phyloP scores from a whole-genome alignment of 164 flowering plant species.

The Brasenia schreberi region DNA sequence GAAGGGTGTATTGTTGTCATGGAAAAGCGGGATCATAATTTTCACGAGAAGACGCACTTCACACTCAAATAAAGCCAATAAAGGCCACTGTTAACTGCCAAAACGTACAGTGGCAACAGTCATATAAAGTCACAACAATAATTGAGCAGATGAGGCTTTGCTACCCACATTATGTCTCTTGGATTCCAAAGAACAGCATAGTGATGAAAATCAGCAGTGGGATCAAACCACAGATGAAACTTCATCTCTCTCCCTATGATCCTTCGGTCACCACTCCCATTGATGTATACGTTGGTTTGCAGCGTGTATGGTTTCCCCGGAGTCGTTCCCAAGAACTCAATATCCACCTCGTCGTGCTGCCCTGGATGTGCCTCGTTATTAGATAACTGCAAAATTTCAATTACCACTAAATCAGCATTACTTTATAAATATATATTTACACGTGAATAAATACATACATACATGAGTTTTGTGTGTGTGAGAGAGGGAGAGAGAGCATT shows the following conservation, averaged over 20 bases:
- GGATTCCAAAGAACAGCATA: slow-evolving; percentile 61
- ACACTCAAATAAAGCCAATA: too few relatives aligned
- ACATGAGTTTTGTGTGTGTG: background rate
- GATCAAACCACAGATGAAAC: slow-evolving; percentile 67
- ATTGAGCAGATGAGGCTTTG: background rate
- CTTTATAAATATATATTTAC: background rate
- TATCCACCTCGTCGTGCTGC: slow-evolving; percentile 52
- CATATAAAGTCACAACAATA: background rate
- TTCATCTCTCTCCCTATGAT: slow-evolving; percentile 65
- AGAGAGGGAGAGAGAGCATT: too few relatives aligned
- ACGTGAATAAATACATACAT: background rate
- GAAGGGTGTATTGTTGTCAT: too few relatives aligned
- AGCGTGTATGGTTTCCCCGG: slow-evolving; percentile 57
- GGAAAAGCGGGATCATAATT: too few relatives aligned
- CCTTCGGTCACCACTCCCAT: slow-evolving; percentile 59
- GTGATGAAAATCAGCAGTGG: slow-evolving; percentile 43
- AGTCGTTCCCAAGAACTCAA: slow-evolving; percentile 22
- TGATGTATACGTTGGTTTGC: slow-evolving; percentile 58
- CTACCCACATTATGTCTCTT: background rate
- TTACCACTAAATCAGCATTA: background rate
- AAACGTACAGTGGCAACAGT: too few relatives aligned
- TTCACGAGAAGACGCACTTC: too few relatives aligned
- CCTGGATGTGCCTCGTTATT: slow-evolving; percentile 63
- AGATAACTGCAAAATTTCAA: slow-evolving; percentile 26
- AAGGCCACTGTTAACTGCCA: too few relatives aligned